Evolutionary conservation across 2,329 filamentous ascomycete species (phyloP), one percentile per base, ranked within the genome.

Genomic region (Diaporthe sp.): DNA sequence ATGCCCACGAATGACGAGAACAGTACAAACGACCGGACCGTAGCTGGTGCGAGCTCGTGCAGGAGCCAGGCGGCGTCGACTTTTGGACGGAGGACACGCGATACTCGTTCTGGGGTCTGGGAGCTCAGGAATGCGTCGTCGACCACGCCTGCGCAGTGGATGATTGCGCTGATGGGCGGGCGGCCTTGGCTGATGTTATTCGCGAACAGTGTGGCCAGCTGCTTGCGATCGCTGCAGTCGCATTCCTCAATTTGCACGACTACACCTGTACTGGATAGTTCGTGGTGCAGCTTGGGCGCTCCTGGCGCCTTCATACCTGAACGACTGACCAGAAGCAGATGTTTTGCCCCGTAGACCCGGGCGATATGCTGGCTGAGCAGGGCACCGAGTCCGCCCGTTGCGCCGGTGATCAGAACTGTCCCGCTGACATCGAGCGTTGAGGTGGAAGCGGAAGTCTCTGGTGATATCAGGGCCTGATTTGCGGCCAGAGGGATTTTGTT

Each of bases 31-130:
- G 65, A 70, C 65, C 65, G 49, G 3, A 70, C 65, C 1, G 65
- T 42, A 4, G 49, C 17, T 10, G 65, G 65, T 13, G 65, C 49
- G 17, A 70, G 65, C 49, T 70, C 49, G 34, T 70, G 65, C 34
- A 70, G n/a, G 15, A n/a, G n/a, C 65, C 65, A 70, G 12, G 65
- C 65, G n/a, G 46, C 65, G 65, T 70, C n/a, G n/a, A 70, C 65
- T 5, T 70, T 70, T 19, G 65, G 65, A 3, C n/a, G n/a, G 9
- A 70, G 65, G 49, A 70, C 65, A 8, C 49, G 34, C 49, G 65
- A 70, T 8, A 70, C 17, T 7, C 65, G 49, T 6, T 19, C 46
- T 22, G 49, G 49, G 34, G 7, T 42, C 37, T 70, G 65, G 1
- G 49, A 70, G 49, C 34, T 42, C 15, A 70, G 15, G 34, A 70